A percentile compares a stretch with the other conserved stretches of the same genome.
These are phyloP conservation scores for Parmales sp. DNA, from an alignment of 108 stramenopile genomes.

Conservation along the genomic window DNA sequence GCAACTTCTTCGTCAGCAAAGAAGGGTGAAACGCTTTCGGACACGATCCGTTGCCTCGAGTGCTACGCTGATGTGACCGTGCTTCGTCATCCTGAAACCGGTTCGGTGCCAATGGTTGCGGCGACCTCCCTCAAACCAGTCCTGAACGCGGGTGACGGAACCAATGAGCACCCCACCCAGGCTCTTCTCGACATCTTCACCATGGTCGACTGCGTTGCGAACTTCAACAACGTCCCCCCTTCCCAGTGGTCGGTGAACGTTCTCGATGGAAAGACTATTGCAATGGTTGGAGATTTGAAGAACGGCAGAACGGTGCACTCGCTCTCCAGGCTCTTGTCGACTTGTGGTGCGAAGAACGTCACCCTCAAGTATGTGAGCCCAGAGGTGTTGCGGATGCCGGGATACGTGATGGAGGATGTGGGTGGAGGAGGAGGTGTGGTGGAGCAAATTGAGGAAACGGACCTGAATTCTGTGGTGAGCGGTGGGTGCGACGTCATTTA, in stretches of 20 bases:
- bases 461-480: conserved; percentile 43
- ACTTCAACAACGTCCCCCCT: neutral
- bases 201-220: conserved; percentile 60
- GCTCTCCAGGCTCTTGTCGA: conserved; percentile 72
- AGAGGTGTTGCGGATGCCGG: conserved; percentile 64
- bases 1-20: conserved; percentile 68
- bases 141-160: conserved; percentile 94
- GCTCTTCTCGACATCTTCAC: conserved; percentile 94
- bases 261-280: conserved; percentile 31
- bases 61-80: conserved; percentile 85
- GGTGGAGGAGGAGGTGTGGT: conserved; percentile 47
- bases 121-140: conserved; percentile 46
- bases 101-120: conserved; percentile 20
- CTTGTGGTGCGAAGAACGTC: conserved; percentile 34
- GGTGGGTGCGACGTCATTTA: conserved; percentile 83
- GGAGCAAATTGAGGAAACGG: too few relatives aligned
- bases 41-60: conserved; percentile 78
- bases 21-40: conserved; percentile 88
- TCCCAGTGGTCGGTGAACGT: neutral
- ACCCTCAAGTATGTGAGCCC: conserved; percentile 79
- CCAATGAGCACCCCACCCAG: conserved; percentile 96
- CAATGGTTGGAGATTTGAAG: conserved; percentile 88
- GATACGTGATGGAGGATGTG: conserved; percentile 63
- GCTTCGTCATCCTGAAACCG: conserved; percentile 72
- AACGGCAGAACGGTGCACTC: conserved; percentile 94